Conservation (phyloP, 805 yeast species). For the Lachancea mirantina region DNA sequence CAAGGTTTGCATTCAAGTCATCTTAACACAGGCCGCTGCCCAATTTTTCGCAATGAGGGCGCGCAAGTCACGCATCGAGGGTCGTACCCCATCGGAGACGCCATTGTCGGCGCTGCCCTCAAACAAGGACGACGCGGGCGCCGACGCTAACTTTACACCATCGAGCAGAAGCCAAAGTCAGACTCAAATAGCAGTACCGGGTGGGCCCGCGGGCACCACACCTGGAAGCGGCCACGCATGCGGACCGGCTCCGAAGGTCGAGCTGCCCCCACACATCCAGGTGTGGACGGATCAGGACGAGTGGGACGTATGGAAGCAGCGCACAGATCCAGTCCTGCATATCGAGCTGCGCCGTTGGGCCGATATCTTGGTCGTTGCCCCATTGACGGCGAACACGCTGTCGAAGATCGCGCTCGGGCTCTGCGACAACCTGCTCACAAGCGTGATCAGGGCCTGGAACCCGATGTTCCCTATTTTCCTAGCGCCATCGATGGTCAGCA, state of each 20-base stretch:
- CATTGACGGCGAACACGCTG: slow-evolving; percentile 86
- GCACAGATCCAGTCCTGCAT: slow-evolving; percentile 89
- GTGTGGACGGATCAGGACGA: slow-evolving; percentile 94
- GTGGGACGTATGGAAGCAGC: slow-evolving; percentile 79
- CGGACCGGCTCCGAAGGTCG: slow-evolving; percentile 38
- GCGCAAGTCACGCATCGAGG: slow-evolving; percentile 13
- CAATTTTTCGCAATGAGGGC: slow-evolving; percentile 44
- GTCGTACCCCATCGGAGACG: slow-evolving; percentile 12
- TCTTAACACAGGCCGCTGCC: slow-evolving; percentile 79
- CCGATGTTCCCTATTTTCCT: slow-evolving; percentile 78
- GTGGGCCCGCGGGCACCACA: neutral
- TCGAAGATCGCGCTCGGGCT: slow-evolving; percentile 85
- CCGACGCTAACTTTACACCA: slow-evolving; percentile 1
- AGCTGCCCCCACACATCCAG: slow-evolving; percentile 59
- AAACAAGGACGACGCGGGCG: neutral
- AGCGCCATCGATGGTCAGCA: slow-evolving; percentile 95
- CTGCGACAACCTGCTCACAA: slow-evolving; percentile 86
- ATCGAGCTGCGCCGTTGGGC: slow-evolving; percentile 97
- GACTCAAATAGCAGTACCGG: neutral
- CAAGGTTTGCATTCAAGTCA: slow-evolving; percentile 74
- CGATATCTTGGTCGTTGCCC: slow-evolving; percentile 87
- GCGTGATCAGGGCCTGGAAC: slow-evolving; percentile 93
- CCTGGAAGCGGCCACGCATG: neutral
- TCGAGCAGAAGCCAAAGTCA: slow-evolving; percentile 3
- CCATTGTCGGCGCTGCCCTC: slow-evolving; percentile 2